Percentiles rank a stretch among this genome's conserved stretches.
Evolutionary conservation across 2,329 filamentous ascomycete genomes (phyloP).

Genomic region (Exutisphaerella laricina): DNA sequence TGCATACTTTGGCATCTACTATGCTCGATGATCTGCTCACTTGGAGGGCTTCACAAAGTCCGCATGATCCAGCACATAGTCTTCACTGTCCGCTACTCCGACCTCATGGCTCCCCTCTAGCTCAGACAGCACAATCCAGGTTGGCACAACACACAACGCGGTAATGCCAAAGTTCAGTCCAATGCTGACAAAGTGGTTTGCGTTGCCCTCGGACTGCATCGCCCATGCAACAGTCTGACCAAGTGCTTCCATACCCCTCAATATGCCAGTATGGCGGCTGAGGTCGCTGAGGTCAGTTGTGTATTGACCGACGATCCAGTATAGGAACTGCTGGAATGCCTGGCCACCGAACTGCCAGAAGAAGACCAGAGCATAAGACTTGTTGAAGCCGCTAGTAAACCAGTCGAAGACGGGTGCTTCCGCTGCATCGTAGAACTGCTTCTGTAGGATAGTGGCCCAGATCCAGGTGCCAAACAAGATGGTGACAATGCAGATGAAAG

Average conservation of each 20-base stretch:
- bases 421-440: slow-evolving; percentile 49
- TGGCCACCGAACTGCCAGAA: slow-evolving; percentile 65
- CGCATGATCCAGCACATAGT: not conserved
- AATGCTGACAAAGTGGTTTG: slow-evolving; percentile 61
- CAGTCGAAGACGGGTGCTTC: slow-evolving; percentile 59
- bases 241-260: slow-evolving; percentile 65
- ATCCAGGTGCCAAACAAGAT: slow-evolving; percentile 66
- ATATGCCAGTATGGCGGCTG: slow-evolving; percentile 61
- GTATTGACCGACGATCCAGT: slow-evolving; percentile 65
- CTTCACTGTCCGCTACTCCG: slow-evolving; percentile 7
- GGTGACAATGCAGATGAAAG: slow-evolving; percentile 51
- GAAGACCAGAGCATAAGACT: slow-evolving; percentile 61
- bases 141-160: slow-evolving; percentile 58
- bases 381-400: slow-evolving; percentile 57
- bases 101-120: slow-evolving; percentile 40
- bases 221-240: slow-evolving; percentile 71
- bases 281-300: slow-evolving; percentile 58
- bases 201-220: slow-evolving; percentile 54
- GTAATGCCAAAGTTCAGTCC: slow-evolving; percentile 68
- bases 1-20: no score
- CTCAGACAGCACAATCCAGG: slow-evolving; percentile 59
- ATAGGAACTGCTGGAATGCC: slow-evolving; percentile 67
- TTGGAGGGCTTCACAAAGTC: not conserved
- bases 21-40: no score
- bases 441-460: slow-evolving; percentile 63